Evolutionary conservation across 2,329 filamentous ascomycete species (phyloP).

Genomic region (Arachnomyces sp.): DNA sequence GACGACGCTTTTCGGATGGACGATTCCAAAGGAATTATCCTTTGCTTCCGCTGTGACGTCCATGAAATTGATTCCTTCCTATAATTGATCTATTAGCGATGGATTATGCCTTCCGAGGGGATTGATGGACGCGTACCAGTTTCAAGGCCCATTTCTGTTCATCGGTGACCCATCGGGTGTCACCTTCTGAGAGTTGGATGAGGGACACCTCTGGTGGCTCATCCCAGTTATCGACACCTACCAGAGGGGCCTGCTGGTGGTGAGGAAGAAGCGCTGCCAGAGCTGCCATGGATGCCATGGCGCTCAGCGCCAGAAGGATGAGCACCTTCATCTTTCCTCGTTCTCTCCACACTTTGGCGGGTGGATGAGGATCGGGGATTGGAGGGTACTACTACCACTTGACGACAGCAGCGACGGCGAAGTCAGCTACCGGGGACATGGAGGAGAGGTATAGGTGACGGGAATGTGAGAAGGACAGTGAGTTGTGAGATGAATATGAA

Average conservation of each 20-base stretch:
- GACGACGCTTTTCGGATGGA: slow-evolving; percentile 36
- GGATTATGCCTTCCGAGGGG: not conserved
- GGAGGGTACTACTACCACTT: slow-evolving; percentile 16
- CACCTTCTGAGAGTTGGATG: slow-evolving; percentile 75
- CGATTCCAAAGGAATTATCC: slow-evolving; percentile 51
- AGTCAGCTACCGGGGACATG: too few species aligned
- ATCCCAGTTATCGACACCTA: slow-evolving; percentile 15
- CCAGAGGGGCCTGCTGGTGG: slow-evolving; percentile 22
- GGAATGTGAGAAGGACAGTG: not conserved
- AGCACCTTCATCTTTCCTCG: slow-evolving; percentile 30
- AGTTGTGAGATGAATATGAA: too few species aligned
- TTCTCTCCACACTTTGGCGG: not conserved
- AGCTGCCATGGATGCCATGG: slow-evolving; percentile 24
- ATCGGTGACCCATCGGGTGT: slow-evolving; percentile 82
- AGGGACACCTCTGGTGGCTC: slow-evolving; percentile 54
- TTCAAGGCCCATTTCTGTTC: slow-evolving; percentile 91
- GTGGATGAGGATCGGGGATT: slow-evolving; percentile 4
- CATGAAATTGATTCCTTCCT: slow-evolving; percentile 86
- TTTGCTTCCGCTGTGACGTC: slow-evolving; percentile 70
- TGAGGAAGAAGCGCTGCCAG: slow-evolving; percentile 27
- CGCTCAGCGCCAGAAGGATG: slow-evolving; percentile 26
- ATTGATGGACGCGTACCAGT: slow-evolving; percentile 50
- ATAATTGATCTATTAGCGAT: slow-evolving; percentile 5
- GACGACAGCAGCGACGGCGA: too few species aligned
- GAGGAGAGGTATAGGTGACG: not conserved